Evolutionary conservation across 768 basidiomycete genomes (phyloP), one percentile per base, ranked within the genome.

Genomic region (Coprinopsis marcescibilis): DNA sequence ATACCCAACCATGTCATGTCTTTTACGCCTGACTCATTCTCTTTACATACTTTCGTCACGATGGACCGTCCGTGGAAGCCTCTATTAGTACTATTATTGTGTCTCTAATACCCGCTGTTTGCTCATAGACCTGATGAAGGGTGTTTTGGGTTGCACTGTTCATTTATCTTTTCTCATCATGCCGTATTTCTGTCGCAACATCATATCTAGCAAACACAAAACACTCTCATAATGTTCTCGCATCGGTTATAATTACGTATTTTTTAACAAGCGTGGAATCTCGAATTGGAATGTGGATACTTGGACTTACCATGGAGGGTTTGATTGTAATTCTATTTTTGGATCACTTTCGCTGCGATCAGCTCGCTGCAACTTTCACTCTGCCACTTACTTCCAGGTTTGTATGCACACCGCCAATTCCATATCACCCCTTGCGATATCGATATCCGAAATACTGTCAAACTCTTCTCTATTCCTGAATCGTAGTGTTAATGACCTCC

Each of bases 1-100:
- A 71, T 69, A 69, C 68, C 68, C 64, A 55, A 46, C 51, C 58
- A 61, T 57, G 60, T 55, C 52, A 56, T 50, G 56, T 58, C 60
- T 60, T 54, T 60, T 53, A 60, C 56, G 53, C 55, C 57, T 25
- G 17, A 21, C 24, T 32, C 51, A 52, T 55, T 45, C 32, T 26
- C 49, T 44, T 55, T 55, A 48, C 26, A 50, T 37, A 27, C 43
- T 49, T 50, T 47, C 48, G 51, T 56, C 56, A 62, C 57, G 62
- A 61, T 62, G 64, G 61, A 66, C 61, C 57, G 57, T 17, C 17
- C 19, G 35, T 51, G 58, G 61, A 65, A 61, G 57, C 54, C 57
- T 54, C 36, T 52, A 56, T 54, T 47, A 60, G 56, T 55, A 56
- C 34, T 51, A 54, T 37, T 51, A 56, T 52, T n/a, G 60, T 48